A percentile compares a stretch with the other conserved stretches of the same genome.
phyloP scores from a whole-genome alignment of 495 filamentous ascomycete genomes.

The Astrothelium subdiscretum region DNA sequence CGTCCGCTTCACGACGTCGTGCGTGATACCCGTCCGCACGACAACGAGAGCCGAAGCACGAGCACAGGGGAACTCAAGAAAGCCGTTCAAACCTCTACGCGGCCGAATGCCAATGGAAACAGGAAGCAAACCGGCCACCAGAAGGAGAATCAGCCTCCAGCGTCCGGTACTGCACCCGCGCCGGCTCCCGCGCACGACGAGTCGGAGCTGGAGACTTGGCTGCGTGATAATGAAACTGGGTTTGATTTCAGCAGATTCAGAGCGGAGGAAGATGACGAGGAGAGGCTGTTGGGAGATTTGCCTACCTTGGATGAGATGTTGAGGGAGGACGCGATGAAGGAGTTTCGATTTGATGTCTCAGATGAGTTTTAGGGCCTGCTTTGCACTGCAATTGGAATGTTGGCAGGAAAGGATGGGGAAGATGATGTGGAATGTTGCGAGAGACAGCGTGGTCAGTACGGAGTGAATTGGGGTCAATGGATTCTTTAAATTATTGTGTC shows the following conservation, averaged over 20 bases:
- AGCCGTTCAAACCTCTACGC: background rate
- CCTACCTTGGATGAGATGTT: background rate
- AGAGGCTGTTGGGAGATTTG: background rate
- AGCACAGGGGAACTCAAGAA: background rate
- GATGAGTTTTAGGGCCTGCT: background rate
- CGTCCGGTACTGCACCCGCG: background rate
- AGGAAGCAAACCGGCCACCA: background rate
- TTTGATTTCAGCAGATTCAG: background rate
- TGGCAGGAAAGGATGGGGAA: background rate
- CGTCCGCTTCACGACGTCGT: conserved; percentile 12
- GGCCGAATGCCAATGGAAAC: background rate
- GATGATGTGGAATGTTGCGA: no score
- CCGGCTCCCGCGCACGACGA: background rate
- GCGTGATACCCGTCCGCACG: background rate
- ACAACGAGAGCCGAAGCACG: background rate
- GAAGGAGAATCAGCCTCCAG: background rate
- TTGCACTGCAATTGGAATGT: no score
- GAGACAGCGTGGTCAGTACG: no score
- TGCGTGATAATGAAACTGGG: background rate
- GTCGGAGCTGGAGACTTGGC: background rate
- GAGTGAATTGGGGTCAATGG: no score
- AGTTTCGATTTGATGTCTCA: background rate
- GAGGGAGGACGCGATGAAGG: background rate
- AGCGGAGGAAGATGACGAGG: background rate
- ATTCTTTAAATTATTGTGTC: no score